Conservation (phyloP, 148 eudicot genomes). For the Silene latifolia region DNA sequence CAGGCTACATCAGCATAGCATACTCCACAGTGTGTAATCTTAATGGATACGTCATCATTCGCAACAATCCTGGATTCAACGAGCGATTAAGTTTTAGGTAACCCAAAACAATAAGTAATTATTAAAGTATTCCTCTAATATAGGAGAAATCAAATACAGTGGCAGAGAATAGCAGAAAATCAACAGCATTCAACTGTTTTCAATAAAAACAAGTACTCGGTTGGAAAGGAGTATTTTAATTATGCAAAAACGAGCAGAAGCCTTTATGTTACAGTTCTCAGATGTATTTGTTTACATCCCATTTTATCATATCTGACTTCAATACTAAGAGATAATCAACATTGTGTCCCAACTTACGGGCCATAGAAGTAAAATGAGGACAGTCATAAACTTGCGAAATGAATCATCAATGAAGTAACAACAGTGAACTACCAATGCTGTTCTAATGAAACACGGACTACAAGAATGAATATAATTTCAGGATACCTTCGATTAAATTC, state of each 20-base stretch:
- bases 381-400: background rate
- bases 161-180: too few species aligned
- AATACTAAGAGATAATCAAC: background rate
- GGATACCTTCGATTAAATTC: conserved; percentile 64
- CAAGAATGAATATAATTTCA: background rate
- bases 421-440: too few species aligned
- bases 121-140: too few species aligned
- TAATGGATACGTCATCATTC: conserved; percentile 61
- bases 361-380: background rate
- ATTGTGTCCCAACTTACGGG: background rate
- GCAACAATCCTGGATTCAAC: conserved; percentile 49
- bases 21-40: conserved; percentile 78
- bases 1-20: conserved; percentile 87
- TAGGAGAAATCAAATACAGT: too few species aligned
- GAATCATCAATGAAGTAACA: background rate
- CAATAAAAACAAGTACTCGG: too few species aligned
- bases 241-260: too few species aligned
- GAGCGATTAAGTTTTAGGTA: conserved; percentile 4
- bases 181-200: too few species aligned
- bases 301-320: too few species aligned
- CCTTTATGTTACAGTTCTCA: too few species aligned
- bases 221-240: too few species aligned
- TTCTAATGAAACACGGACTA: too few species aligned
- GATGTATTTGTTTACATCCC: too few species aligned
- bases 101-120: background rate